Conservation (phyloP, 441 rosid genomes). For the Syzygium syzygioides region DNA sequence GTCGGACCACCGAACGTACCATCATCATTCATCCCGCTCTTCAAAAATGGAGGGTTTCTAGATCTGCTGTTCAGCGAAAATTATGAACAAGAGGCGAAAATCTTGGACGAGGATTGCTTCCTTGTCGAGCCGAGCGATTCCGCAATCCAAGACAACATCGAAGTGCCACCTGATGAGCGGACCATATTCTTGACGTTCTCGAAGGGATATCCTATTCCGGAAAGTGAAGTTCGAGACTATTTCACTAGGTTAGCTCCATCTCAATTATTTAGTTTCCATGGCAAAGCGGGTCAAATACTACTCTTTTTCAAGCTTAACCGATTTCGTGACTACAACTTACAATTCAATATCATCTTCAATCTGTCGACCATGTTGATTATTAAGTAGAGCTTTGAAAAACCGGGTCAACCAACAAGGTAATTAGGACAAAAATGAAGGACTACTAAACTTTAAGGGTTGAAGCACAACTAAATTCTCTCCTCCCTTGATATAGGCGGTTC, state of each 20-base stretch:
- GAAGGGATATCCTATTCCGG: constrained; percentile 52
- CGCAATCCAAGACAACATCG: neutral
- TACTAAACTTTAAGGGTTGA: neutral
- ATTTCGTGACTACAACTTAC: neutral
- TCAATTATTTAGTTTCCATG: neutral
- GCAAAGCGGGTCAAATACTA: neutral
- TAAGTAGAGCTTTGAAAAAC: neutral
- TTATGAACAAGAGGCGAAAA: constrained; percentile 1
- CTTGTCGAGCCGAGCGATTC: neutral
- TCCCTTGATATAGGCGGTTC: constrained; percentile 32
- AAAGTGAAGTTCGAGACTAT: constrained; percentile 40
- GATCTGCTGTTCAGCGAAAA: constrained; percentile 11
- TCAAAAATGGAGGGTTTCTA: neutral
- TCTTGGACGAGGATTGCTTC: neutral
- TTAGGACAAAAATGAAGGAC: neutral
- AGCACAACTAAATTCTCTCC: neutral
- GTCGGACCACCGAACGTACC: neutral
- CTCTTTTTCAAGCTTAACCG: constrained; percentile 15
- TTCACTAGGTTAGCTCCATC: constrained; percentile 18
- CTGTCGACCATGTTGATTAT: neutral
- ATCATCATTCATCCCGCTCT: neutral
- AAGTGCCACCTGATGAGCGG: constrained; percentile 27
- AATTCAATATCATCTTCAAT: neutral
- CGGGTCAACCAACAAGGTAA: neutral
- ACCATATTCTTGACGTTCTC: constrained; percentile 79